Conservation (phyloP, 2,329 filamentous ascomycete species). For the Sarocladium kiliense region DNA sequence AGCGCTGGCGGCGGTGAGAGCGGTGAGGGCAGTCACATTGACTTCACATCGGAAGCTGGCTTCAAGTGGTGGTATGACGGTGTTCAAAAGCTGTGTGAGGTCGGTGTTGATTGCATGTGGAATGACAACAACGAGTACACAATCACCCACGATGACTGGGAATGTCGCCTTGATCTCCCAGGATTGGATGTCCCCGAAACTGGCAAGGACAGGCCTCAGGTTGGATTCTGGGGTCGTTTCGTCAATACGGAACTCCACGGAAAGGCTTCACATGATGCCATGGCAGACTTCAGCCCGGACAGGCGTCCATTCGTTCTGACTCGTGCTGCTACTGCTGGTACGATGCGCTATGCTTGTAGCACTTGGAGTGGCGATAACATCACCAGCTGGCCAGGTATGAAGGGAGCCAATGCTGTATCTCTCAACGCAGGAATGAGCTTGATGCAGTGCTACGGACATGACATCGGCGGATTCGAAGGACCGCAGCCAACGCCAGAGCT, state of each 20-base stretch:
- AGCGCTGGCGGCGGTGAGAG: constrained; percentile 67
- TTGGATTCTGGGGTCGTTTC: constrained; percentile 66
- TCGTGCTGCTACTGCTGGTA: constrained; percentile 64
- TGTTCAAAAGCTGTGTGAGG: constrained; percentile 53
- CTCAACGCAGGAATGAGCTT: constrained; percentile 64
- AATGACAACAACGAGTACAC: constrained; percentile 78
- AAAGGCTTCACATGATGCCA: constrained; percentile 64
- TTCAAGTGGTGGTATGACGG: constrained; percentile 71
- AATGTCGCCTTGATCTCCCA: constrained; percentile 46
- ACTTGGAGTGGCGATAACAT: constrained; percentile 73
- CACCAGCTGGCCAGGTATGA: constrained; percentile 69
- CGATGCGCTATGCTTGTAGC: constrained; percentile 64
- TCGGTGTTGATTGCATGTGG: constrained; percentile 71
- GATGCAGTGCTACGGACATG: constrained; percentile 66
- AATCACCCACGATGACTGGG: constrained; percentile 60
- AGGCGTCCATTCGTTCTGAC: constrained; percentile 64
- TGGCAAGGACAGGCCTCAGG: constrained; percentile 35
- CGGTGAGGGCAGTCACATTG: constrained; percentile 65
- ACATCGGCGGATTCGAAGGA: constrained; percentile 72
- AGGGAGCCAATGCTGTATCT: constrained; percentile 63
- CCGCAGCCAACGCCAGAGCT: constrained; percentile 67
- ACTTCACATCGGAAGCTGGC: constrained; percentile 63
- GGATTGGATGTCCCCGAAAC: constrained; percentile 30
- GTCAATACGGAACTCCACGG: constrained; percentile 68
- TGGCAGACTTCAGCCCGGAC: constrained; percentile 52